phyloP scores from a whole-genome alignment of 2,329 filamentous ascomycete species.

The Annulohypoxylon truncatum region DNA sequence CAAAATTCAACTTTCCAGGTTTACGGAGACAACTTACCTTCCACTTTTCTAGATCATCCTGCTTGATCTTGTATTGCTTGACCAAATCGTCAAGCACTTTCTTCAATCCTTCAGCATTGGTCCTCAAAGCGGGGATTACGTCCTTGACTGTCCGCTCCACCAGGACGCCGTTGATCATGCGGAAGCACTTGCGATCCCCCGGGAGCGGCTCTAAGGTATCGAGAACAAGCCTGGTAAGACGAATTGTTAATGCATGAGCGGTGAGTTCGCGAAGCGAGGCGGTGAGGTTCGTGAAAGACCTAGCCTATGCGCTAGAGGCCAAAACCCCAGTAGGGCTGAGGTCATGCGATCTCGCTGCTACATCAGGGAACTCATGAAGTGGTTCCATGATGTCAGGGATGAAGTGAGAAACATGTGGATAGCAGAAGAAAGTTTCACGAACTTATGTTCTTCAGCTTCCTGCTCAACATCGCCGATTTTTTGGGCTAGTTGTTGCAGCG shows the following conservation, averaged over 20 bases:
- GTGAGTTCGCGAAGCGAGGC: constrained; percentile 51
- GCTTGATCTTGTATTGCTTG: constrained; percentile 95
- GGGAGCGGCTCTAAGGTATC: constrained; percentile 89
- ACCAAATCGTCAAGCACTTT: constrained; percentile 94
- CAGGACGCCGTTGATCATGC: constrained; percentile 96
- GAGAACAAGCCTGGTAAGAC: constrained; percentile 80
- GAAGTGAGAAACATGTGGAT: constrained; percentile 10
- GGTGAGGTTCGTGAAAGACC: constrained; percentile 47
- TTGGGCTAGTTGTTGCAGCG: constrained; percentile 89
- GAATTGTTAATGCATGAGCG: constrained; percentile 47
- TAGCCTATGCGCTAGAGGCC: constrained; percentile 38
- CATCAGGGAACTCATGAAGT: constrained; percentile 17
- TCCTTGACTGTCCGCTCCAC: constrained; percentile 95
- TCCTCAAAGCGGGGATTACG: constrained; percentile 89
- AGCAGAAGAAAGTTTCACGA: constrained; percentile 53
- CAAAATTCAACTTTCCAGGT: constrained; percentile 27
- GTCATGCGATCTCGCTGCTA: constrained; percentile 22
- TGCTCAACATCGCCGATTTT: constrained; percentile 99
- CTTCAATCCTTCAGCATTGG: constrained; percentile 92
- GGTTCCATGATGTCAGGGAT: constrained; percentile 37
- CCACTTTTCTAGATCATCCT: constrained; percentile 97
- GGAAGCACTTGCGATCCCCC: constrained; percentile 93
- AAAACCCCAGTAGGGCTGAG: constrained; percentile 38
- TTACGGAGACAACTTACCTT: constrained; percentile 71
- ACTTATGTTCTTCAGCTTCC: constrained; percentile 99